These are phyloP conservation scores for Pelargonium nanum DNA, from an alignment of 345 rosid species.

Conservation along the genomic window DNA sequence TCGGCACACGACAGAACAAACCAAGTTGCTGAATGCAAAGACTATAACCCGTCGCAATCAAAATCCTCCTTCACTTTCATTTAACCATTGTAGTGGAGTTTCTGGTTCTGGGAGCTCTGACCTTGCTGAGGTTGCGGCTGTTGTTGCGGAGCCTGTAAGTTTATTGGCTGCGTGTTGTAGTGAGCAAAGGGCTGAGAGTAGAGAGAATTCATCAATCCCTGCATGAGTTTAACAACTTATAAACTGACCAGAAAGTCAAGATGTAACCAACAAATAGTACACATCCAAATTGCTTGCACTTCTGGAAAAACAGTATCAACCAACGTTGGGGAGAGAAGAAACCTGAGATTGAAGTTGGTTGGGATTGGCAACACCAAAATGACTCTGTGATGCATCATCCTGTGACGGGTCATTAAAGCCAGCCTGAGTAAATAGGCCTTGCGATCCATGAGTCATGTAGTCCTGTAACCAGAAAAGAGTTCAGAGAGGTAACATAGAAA, in stretches of 20 bases:
- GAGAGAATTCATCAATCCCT: constrained; percentile 87
- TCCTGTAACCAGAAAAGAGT: constrained; percentile 32
- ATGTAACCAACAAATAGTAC: not conserved
- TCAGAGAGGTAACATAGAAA: not conserved
- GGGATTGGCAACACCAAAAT: constrained; percentile 65
- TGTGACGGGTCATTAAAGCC: constrained; percentile 77
- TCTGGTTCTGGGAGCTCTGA: constrained; percentile 76
- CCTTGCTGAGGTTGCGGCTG: constrained; percentile 53
- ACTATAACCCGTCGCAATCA: constrained; percentile 50
- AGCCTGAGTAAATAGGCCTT: constrained; percentile 86
- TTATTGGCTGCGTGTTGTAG: constrained; percentile 68
- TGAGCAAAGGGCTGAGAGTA: constrained; percentile 90
- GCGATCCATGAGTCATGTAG: constrained; percentile 86
- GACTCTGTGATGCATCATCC: constrained; percentile 75
- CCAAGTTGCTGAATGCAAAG: constrained; percentile 66
- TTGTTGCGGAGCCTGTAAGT: constrained; percentile 54
- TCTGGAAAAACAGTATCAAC: too few species aligned
- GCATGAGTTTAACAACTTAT: constrained; percentile 11
- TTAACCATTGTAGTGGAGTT: constrained; percentile 77
- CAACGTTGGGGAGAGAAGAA: constrained; percentile 5
- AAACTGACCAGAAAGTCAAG: not conserved
- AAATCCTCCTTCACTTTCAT: constrained; percentile 12
- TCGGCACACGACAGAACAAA: constrained; percentile 49
- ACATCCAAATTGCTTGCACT: too few species aligned
- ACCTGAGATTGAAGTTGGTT: constrained; percentile 91